Conservation (phyloP, 305 asterid species). For the Fraxinus angustifolia region DNA sequence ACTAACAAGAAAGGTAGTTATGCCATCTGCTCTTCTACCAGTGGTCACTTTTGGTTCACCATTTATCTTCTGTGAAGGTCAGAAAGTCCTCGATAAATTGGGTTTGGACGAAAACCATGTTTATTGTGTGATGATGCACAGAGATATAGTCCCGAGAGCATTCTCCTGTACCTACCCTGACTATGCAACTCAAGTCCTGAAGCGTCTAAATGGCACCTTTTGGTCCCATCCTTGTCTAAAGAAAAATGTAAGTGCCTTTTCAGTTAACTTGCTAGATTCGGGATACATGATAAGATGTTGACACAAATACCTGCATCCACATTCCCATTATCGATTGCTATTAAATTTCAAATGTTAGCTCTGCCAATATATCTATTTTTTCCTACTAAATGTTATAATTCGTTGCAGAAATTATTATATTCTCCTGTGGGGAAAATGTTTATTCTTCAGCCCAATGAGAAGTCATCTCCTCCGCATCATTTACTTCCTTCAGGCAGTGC, state of each 20-base stretch:
- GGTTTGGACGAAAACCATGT: conserved; percentile 67
- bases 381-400: background rate
- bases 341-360: background rate
- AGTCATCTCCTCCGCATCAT: conserved; percentile 69
- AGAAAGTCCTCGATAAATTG: conserved; percentile 51
- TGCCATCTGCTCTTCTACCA: conserved; percentile 59
- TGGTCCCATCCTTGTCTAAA: conserved; percentile 75
- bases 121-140: conserved; percentile 74
- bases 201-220: conserved; percentile 65
- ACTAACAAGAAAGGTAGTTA: conserved; percentile 47
- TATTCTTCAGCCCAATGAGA: conserved; percentile 85
- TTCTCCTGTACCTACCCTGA: conserved; percentile 82
- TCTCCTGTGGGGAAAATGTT: conserved; percentile 75
- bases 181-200: conserved; percentile 61
- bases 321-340: background rate
- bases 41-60: conserved; percentile 92
- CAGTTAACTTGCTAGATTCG: background rate
- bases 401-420: conserved; percentile 64
- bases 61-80: conserved; percentile 74
- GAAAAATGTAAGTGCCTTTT: conserved; percentile 50
- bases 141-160: conserved; percentile 82
- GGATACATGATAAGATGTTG: background rate
- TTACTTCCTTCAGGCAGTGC: conserved; percentile 70
- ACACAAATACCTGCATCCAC: background rate
- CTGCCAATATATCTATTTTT: background rate